phyloP scores from a whole-genome alignment of 345 rosid genomes.

The Rhizophora apiculata region DNA sequence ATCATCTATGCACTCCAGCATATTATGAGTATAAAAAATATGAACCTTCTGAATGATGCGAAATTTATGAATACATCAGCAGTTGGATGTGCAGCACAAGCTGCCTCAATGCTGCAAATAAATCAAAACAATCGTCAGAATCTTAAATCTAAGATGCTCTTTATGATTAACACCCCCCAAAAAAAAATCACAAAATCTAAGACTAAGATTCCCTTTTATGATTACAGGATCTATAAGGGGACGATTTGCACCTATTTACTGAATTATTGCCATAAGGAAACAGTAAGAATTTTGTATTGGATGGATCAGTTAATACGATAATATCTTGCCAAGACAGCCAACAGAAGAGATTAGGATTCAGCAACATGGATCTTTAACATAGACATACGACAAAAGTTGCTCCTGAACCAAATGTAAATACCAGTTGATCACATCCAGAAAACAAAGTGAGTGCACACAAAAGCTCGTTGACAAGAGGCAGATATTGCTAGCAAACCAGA shows the following conservation, averaged over 20 bases:
- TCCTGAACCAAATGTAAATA: neutral
- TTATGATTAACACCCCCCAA: neutral
- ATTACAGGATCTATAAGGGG: neutral
- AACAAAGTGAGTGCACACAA: neutral
- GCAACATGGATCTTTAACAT: neutral
- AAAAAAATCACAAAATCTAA: neutral
- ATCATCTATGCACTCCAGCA: constrained; percentile 9
- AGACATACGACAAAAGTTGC: neutral
- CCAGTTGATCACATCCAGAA: neutral
- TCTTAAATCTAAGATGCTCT: neutral
- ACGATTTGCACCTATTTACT: neutral
- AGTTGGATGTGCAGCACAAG: constrained; percentile 87
- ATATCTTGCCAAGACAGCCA: neutral
- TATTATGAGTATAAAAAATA: neutral
- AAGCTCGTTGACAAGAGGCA: neutral
- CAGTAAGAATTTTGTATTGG: neutral
- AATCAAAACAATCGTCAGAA: constrained; percentile 11
- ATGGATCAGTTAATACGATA: neutral
- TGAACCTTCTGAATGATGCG: constrained; percentile 86
- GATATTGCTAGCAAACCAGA: neutral
- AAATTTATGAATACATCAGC: constrained; percentile 97
- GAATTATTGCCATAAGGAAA: constrained; percentile 1
- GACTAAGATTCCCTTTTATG: too few relatives aligned
- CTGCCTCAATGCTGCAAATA: constrained; percentile 83
- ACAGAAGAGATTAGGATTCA: neutral